A percentile compares a stretch with the other conserved stretches of the same genome.
Conservation (phyloP, 139 green algal species). For the Monoraphidium neglectum region DNA sequence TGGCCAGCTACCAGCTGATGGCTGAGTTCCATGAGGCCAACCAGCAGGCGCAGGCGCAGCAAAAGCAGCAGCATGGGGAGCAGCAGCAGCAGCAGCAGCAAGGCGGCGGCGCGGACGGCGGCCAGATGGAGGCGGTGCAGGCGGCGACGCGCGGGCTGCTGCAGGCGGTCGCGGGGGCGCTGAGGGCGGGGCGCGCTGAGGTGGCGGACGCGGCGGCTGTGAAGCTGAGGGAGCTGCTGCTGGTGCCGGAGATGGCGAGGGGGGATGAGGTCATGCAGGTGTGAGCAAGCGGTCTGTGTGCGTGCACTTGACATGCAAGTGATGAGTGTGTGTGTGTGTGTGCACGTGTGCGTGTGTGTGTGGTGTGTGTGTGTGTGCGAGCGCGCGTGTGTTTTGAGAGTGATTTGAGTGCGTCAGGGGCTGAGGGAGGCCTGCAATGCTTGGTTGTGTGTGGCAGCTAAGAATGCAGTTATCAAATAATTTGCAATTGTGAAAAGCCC, state of each 20-base stretch:
- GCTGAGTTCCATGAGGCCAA: slow-evolving; percentile 26
- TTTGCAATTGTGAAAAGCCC: no score
- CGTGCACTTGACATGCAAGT: no score
- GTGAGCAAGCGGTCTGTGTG: background rate
- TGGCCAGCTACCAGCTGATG: slow-evolving; percentile 58
- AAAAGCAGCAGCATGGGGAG: slow-evolving; percentile 18
- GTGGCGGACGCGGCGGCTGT: slow-evolving; percentile 33
- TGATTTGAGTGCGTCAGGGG: no score
- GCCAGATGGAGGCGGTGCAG: slow-evolving; percentile 18
- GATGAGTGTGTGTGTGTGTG: no score
- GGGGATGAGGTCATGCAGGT: slow-evolving; percentile 55
- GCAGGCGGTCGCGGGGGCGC: slow-evolving; percentile 2
- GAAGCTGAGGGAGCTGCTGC: slow-evolving; percentile 46
- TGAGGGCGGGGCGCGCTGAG: slow-evolving; percentile 23
- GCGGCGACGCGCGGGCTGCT: slow-evolving; percentile 17
- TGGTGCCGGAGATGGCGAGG: slow-evolving; percentile 36
- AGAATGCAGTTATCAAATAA: no score
- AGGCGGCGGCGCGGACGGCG: background rate
- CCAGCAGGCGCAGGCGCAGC: background rate
- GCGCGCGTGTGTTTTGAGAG: no score
- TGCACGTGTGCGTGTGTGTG: no score
- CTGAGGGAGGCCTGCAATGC: no score
- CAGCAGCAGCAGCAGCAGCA: no score
- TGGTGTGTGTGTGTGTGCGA: no score
- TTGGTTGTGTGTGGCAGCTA: no score